phyloP scores from a whole-genome alignment of 2,329 filamentous ascomycete species.

The Phaeosphaeriaceae sp. region DNA sequence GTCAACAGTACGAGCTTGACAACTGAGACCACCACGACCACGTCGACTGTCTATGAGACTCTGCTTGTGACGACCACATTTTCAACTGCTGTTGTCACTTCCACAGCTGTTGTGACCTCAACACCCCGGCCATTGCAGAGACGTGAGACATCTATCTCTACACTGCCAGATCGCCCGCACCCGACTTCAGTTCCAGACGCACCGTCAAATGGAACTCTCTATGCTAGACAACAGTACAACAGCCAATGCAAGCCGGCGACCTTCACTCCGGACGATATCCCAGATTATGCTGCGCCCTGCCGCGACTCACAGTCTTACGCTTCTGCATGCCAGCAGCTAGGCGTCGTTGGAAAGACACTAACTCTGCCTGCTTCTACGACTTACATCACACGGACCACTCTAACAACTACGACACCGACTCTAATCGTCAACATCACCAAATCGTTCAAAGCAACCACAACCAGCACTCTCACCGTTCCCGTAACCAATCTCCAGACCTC shows the following conservation, averaged over 20 bases:
- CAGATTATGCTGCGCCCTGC: background rate
- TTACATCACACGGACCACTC: background rate
- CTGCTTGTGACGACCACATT: background rate
- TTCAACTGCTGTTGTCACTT: constrained; percentile 1
- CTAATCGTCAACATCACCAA: background rate
- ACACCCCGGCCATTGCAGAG: background rate
- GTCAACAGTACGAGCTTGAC: background rate
- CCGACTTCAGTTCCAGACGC: background rate
- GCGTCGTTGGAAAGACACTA: background rate
- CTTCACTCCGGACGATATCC: background rate
- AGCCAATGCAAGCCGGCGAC: background rate
- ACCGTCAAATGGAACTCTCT: background rate
- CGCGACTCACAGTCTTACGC: background rate
- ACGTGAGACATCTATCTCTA: background rate
- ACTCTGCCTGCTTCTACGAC: background rate
- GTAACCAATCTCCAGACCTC: background rate
- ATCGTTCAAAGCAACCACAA: background rate
- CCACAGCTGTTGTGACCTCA: background rate
- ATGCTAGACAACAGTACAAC: background rate
- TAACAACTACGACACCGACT: background rate
- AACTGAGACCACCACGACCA: background rate
- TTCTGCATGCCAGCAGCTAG: constrained; percentile 1
- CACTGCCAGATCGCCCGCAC: constrained; percentile 1
- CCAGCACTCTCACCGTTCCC: background rate
- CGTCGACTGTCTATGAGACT: background rate